phyloP scores from a whole-genome alignment of 192 early-diverging fungal genomes.

The Chytriomyces sp. region DNA sequence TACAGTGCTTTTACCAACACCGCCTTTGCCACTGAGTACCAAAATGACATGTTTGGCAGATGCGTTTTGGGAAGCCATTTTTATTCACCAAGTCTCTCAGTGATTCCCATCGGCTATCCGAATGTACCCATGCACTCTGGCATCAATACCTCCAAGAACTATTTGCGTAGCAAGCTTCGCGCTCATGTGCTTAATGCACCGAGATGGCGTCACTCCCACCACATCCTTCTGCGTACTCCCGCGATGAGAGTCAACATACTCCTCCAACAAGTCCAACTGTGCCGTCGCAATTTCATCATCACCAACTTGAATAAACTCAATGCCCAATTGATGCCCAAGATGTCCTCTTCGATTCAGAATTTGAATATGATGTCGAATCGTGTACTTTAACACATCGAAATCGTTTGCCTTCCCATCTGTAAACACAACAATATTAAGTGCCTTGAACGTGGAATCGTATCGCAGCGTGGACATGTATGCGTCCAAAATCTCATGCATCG shows the following conservation, averaged over 20 bases:
- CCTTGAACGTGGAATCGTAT: constrained; percentile 9
- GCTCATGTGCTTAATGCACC: background rate
- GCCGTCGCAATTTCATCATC: constrained; percentile 16
- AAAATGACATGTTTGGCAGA: constrained; percentile 82
- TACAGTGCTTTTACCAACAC: constrained; percentile 95
- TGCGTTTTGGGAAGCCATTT: too few relatives aligned
- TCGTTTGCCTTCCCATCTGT: constrained; percentile 20
- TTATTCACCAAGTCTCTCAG: too few relatives aligned
- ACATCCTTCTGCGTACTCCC: background rate
- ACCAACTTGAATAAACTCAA: constrained; percentile 30
- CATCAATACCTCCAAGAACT: background rate
- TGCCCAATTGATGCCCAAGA: constrained; percentile 19
- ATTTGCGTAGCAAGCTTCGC: background rate
- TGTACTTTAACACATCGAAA: background rate
- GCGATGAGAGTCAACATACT: background rate
- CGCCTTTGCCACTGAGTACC: constrained; percentile 96
- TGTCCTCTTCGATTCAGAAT: background rate
- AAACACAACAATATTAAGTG: constrained; percentile 21
- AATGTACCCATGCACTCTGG: background rate
- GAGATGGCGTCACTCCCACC: background rate
- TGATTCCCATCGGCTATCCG: background rate
- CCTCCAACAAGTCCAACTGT: background rate
- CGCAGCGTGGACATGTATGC: constrained; percentile 14
- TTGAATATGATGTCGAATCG: constrained; percentile 12
- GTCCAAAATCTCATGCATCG: constrained; percentile 15